A percentile compares a stretch with the other conserved stretches of the same genome.
phyloP scores from a whole-genome alignment of 2,329 filamentous ascomycete genomes.

The Furcasterigmium sp. region DNA sequence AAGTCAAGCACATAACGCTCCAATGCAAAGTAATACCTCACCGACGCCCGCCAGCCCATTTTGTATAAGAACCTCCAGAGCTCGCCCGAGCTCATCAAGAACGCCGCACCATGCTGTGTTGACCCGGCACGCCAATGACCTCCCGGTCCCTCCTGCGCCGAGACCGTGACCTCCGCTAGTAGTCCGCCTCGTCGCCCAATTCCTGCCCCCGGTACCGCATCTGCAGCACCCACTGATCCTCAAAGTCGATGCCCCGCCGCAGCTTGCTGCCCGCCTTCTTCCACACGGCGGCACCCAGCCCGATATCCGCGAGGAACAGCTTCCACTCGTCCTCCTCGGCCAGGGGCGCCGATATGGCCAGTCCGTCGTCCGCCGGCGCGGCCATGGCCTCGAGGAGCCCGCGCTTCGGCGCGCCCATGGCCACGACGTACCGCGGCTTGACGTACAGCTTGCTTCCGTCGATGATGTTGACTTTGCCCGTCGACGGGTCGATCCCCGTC shows the following conservation, averaged over 20 bases:
- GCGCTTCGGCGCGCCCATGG: constrained; percentile 80
- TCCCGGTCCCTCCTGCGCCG: too few relatives aligned
- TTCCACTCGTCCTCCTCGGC: constrained; percentile 62
- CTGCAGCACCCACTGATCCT: constrained; percentile 76
- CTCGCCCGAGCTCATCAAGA: too few relatives aligned
- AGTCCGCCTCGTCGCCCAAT: not conserved
- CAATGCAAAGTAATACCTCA: too few relatives aligned
- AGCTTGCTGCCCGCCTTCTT: constrained; percentile 77
- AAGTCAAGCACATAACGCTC: too few relatives aligned
- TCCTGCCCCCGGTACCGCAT: constrained; percentile 44
- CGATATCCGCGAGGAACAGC: constrained; percentile 81
- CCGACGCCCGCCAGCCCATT: too few relatives aligned
- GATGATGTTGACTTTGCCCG: constrained; percentile 59
- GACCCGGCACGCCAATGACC: too few relatives aligned
- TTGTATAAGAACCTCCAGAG: too few relatives aligned
- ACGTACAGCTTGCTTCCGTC: constrained; percentile 79
- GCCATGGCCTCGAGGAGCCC: constrained; percentile 76
- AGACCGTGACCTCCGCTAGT: not conserved
- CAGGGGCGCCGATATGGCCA: constrained; percentile 15
- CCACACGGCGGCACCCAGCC: constrained; percentile 77
- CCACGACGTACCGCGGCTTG: constrained; percentile 75
- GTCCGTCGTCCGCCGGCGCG: constrained; percentile 22
- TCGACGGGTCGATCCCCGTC: constrained; percentile 77
- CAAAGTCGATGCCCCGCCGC: constrained; percentile 83
- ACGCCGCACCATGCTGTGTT: too few relatives aligned